Base-by-base conservation (phyloP, 2,329 filamentous ascomycete species). In the Paecilomyces sp. region DNA sequence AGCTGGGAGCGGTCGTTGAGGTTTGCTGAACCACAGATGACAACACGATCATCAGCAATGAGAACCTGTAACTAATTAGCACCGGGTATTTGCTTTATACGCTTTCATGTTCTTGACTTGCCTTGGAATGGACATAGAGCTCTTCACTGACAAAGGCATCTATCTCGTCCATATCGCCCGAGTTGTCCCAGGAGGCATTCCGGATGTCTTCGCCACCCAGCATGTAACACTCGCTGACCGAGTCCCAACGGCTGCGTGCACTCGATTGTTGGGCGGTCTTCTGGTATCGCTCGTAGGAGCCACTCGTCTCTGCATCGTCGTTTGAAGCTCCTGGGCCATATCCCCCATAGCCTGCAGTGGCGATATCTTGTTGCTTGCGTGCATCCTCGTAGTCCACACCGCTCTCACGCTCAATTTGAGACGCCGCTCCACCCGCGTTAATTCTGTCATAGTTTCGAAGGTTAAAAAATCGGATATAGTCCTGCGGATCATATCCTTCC, bases 381-480 rank as follows among this genome's bases (percentile, higher is more conserved):
- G 78, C 78, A 61, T 75, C 75, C 61, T 78, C 75, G 61, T 80
- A 80, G 60, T 71, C 69, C 24, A 80, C 74, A 54, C 77, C 77
- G 47, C 76, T 78, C 59, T 71, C 66, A 59, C 74, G 72, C 60
- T 80, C 76, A 7, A 70, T 73, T 51, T 72, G 66, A 31, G 66
- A 58, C 68, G 78, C 70, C 2, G 70, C 59, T 9, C 65, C 68
- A 50, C 72, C 72, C 30, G 70, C 68, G 61, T 96, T 95, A 61
- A 99, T 82, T 3, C 94, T 89, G 72, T 99, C 94, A 71, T 96
- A 99, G 5, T 90, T 92, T 36, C 94, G 85, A 28, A 99, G 81
- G 69, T 97, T 97, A 82, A 97, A 99, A 73, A 96, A 85, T 73
- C 95, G 96, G 52, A 99, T 88, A 76, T 97, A 85, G 57, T 97